Base-by-base conservation (phyloP, 495 filamentous ascomycete genomes). In the Daldinia concentrica region DNA sequence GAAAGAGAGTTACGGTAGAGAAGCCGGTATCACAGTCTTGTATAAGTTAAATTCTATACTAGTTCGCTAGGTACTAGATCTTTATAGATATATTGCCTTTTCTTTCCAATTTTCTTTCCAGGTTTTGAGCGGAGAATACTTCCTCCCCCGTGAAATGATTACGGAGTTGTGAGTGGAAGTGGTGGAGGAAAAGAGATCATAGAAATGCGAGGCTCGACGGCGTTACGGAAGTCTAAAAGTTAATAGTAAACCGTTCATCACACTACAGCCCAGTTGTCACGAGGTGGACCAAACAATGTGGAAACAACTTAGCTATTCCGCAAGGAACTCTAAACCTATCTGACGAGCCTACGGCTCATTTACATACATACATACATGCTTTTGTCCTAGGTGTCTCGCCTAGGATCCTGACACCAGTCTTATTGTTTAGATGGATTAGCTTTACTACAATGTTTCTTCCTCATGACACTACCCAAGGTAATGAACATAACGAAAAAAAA, bases 1-100 rank as follows among this genome's bases (percentile, higher is more conserved):
- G 60, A 73, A 37, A 30, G 60, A 34, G 65, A 68, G 19, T 17
- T 64, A 24, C 37, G 41, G 55, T 72, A 64, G 54, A 17, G 30
- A 34, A 19, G 30, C 8, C 2, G 15, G 52, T 27, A 12, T 54
- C 15, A 6, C 22, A 30, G 9, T 30, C 26, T 8, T 12, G 32
- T 9, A 8, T 15, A 58, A 2, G 14, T 57, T 60, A 22, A 48
- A 6, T 61, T 61, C 30, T 22, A 5, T 6, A 27, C 39, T 63
- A 27, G 39, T 58, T 30, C 37, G 62, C 34, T 64, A 36, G 43
- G 19, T 55, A 34, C 55, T 62, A 48, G 19, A 54, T 50, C 50
- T 22, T 62, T 65, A 62, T 57, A 54, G 57, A 65, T 24, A 59
- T 58, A 59, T 58, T 4, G 8, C 39, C 50, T 59, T 43, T 66